Evolutionary conservation across 495 filamentous ascomycete genomes (phyloP), one percentile per base, ranked within the genome.

Genomic region (Lasiosphaeriaceae sp.): DNA sequence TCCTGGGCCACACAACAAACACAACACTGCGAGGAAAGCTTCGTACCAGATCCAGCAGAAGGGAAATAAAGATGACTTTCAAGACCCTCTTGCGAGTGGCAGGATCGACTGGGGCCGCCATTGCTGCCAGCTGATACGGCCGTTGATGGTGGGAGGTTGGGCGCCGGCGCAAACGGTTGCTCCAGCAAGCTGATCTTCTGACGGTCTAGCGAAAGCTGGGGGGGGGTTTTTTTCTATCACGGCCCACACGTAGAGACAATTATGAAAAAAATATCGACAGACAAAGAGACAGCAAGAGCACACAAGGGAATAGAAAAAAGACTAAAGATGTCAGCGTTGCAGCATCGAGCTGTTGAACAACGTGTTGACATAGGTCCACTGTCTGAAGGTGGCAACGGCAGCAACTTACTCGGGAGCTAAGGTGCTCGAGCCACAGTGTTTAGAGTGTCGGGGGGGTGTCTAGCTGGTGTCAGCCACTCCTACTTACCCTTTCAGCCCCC

Each of bases 11-110:
- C 11, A 2, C 9, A 9, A 37, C 20, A 20, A 47, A 50, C n/a
- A n/a, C n/a, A n/a, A n/a, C n/a, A 14, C 9, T 6, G 44, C 22
- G 22, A 9, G 41, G 29, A 45, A 2, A 45, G 52, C 23, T 24
- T 29, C 75, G 46, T 73, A 82, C 80, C 66, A 83, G 54, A 55
- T 83, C 80, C 12, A 83, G 58, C 41, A 83, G 68, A 39, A 83
- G 66, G 20, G 79, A 82, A 34, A 83, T 57, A 56, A 82, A 81
- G 17, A 83, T 76, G 60, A 97, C 90, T 64, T 81, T 86, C 47
- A 99, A 77, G 51, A 97, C 90, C 68, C 81, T 86, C 75, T 90
- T 97, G 57, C 90, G 83, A 68, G 74, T 75, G 31, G 70, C 64
- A 21, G 76, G 65, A 48, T 80, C 76, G 21, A 82, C 76, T 11